Conservation (phyloP, 2,329 filamentous ascomycete species). For the Xylaria hypoxylon region DNA sequence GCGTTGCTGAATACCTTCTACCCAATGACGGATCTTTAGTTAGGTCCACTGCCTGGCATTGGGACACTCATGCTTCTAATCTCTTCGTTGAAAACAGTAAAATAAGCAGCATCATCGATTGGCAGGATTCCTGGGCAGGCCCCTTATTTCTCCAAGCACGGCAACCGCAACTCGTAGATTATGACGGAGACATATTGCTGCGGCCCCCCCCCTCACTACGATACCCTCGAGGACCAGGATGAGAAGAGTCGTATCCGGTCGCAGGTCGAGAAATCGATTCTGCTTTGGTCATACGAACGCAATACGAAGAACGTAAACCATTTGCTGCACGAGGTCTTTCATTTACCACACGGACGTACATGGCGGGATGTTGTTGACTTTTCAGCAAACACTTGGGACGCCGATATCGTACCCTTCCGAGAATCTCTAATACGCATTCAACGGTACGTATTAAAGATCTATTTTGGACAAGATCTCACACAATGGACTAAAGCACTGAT, state of each 20-base stretch:
- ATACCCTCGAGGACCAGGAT: constrained; percentile 13
- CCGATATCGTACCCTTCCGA: constrained; percentile 21
- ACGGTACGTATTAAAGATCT: constrained; percentile 10
- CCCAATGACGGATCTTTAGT: constrained; percentile 4
- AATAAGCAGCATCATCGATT: constrained; percentile 20
- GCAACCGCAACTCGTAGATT: constrained; percentile 11
- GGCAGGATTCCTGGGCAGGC: constrained; percentile 18
- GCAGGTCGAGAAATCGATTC: constrained; percentile 17
- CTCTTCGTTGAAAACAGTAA: constrained; percentile 12
- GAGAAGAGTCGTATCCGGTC: constrained; percentile 11
- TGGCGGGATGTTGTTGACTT: neutral
- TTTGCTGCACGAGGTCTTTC: constrained; percentile 9
- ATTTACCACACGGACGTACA: constrained; percentile 13
- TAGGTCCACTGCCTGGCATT: constrained; percentile 17
- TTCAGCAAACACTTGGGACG: constrained; percentile 13
- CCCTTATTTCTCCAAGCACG: constrained; percentile 22
- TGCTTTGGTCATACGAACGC: constrained; percentile 11
- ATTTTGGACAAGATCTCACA: neutral
- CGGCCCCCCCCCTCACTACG: constrained; percentile 2
- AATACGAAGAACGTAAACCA: constrained; percentile 8
- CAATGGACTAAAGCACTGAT: neutral
- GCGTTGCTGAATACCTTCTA: constrained; percentile 18
- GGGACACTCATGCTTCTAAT: constrained; percentile 18
- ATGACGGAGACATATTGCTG: constrained; percentile 17
- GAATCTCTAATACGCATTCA: constrained; percentile 16